Percentiles rank a stretch among this genome's conserved stretches.
Evolutionary conservation across 306 rosid species (phyloP).

Genomic region (Leucaena leucocephala): DNA sequence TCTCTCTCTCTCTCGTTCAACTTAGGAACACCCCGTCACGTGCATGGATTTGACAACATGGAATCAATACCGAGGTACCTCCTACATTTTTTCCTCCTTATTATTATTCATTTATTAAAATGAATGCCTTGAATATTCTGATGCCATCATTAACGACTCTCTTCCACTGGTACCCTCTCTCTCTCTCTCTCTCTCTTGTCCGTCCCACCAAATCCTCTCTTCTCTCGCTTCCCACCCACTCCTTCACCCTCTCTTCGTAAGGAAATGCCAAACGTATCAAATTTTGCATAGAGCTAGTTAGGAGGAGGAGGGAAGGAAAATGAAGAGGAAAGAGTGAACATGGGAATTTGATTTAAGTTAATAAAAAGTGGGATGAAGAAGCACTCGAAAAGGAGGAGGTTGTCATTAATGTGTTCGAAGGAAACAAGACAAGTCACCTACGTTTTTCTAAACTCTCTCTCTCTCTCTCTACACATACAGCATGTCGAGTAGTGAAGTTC

Average conservation of each 20-base stretch:
- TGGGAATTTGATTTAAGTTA: background rate
- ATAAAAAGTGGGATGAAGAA: background rate
- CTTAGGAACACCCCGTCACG: constrained; percentile 45
- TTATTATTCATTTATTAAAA: constrained; percentile 16
- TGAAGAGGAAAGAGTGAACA: no score
- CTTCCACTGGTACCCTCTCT: background rate
- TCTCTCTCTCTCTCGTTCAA: background rate
- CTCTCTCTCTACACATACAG: no score
- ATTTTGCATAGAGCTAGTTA: no score
- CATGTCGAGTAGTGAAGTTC: constrained; percentile 6
- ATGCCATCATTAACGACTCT: constrained; percentile 49
- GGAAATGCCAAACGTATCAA: no score
- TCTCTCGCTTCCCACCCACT: no score
- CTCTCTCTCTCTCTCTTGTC: background rate
- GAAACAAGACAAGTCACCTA: constrained; percentile 16
- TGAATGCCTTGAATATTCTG: constrained; percentile 55
- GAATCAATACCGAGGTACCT: constrained; percentile 42
- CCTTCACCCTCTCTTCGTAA: no score
- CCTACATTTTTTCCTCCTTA: background rate
- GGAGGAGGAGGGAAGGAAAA: no score
- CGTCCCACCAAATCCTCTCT: no score
- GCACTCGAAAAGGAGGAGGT: background rate
- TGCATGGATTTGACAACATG: constrained; percentile 80
- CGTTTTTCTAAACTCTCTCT: background rate
- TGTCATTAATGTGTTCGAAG: constrained; percentile 22